These are phyloP conservation scores for Coemansia sp. DNA, from an alignment of 192 early-diverging fungal species.

Conservation along the genomic window DNA sequence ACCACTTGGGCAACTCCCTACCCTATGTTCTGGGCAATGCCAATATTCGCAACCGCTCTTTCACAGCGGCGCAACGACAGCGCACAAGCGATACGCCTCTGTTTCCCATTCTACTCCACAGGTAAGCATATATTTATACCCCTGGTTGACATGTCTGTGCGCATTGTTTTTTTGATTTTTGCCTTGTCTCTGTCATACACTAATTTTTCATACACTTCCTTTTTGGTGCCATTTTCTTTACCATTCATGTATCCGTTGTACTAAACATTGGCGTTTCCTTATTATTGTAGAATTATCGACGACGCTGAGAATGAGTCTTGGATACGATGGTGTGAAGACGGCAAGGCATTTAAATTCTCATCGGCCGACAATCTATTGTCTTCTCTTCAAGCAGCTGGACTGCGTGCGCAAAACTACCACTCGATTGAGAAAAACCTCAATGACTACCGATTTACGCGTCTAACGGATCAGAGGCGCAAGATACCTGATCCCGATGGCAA, in stretches of 20 bases:
- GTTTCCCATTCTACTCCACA: conserved; percentile 49
- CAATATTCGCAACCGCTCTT: conserved; percentile 49
- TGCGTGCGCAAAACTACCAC: conserved; percentile 53
- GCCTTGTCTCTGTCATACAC: not conserved
- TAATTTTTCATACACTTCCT: not conserved
- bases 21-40: conserved; percentile 46
- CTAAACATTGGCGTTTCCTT: not conserved
- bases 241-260: not conserved
- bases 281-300: conserved; percentile 33
- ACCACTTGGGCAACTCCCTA: conserved; percentile 16
- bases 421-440: conserved; percentile 54
- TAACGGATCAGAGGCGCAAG: conserved; percentile 50
- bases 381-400: conserved; percentile 36
- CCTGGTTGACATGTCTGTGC: not conserved
- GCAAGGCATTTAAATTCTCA: conserved; percentile 51
- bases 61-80: conserved; percentile 43
- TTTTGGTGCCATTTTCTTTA: not conserved
- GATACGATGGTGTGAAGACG: conserved; percentile 53
- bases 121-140: not conserved
- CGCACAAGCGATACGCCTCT: conserved; percentile 53
- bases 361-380: conserved; percentile 45
- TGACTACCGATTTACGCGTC: conserved; percentile 45
- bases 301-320: conserved; percentile 42
- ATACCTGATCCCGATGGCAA: conserved; percentile 41
- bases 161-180: not conserved